Evolutionary conservation across 2,329 filamentous ascomycete genomes (phyloP).

Genomic region (Fusarium fracticaudum): DNA sequence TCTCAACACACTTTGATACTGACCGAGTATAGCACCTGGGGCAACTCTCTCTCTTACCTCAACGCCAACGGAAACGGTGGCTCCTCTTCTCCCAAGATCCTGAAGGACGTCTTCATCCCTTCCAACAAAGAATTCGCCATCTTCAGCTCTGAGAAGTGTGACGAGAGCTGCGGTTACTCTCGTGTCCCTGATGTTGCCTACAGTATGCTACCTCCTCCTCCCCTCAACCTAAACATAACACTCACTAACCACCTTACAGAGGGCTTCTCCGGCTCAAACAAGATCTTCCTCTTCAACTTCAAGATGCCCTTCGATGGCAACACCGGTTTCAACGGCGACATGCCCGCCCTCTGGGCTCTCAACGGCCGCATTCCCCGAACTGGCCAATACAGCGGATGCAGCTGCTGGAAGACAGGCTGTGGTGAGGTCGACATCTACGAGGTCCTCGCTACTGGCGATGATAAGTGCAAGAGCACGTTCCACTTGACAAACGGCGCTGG

Average conservation of each 20-base stretch:
- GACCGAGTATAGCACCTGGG: constrained; percentile 50
- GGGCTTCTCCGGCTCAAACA: constrained; percentile 75
- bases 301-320: constrained; percentile 72
- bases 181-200: constrained; percentile 57
- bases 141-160: constrained; percentile 56
- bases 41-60: constrained; percentile 58
- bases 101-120: constrained; percentile 52
- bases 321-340: constrained; percentile 66
- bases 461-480: constrained; percentile 75
- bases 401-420: constrained; percentile 75
- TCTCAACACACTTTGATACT: not conserved
- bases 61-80: constrained; percentile 53
- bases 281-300: constrained; percentile 79
- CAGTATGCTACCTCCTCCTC: constrained; percentile 45
- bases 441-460: constrained; percentile 71
- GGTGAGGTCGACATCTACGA: constrained; percentile 83
- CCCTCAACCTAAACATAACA: not conserved
- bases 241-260: constrained; percentile 53
- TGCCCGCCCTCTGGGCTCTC: constrained; percentile 80
- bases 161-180: constrained; percentile 55
- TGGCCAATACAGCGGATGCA: constrained; percentile 75
- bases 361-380: constrained; percentile 78
- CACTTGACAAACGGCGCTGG: constrained; percentile 72
- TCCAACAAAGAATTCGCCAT: constrained; percentile 59
- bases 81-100: constrained; percentile 50